Evolutionary conservation across 1,284 basidiomycete species (phyloP).

Genomic region (Veloporphyrellus conicus): DNA sequence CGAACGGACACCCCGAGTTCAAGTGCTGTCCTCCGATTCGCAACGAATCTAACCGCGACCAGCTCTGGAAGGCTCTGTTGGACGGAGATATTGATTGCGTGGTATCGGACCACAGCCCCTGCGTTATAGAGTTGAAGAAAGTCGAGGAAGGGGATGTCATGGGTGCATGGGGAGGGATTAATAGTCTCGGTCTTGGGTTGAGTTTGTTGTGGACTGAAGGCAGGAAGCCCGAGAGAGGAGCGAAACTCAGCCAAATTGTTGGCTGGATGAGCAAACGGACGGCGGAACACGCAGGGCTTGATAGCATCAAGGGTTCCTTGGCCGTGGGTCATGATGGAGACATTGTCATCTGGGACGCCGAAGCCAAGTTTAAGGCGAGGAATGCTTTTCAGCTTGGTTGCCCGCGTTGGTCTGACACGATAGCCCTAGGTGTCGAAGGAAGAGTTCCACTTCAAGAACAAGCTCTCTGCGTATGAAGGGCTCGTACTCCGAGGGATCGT

Average conservation of each 20-base stretch:
- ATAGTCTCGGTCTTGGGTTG: conserved; percentile 81
- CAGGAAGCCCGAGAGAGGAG: conserved; percentile 44
- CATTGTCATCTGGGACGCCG: conserved; percentile 78
- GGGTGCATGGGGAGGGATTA: conserved; percentile 90
- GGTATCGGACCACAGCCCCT: conserved; percentile 93
- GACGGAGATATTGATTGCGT: conserved; percentile 84
- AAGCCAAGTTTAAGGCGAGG: conserved; percentile 55
- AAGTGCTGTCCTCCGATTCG: conserved; percentile 97
- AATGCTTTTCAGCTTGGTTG: conserved; percentile 1
- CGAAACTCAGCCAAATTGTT: conserved; percentile 61
- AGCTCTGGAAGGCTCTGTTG: conserved; percentile 74
- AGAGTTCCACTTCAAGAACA: conserved; percentile 83
- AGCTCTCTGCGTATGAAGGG: conserved; percentile 84
- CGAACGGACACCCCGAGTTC: conserved; percentile 71
- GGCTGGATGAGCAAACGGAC: conserved; percentile 70
- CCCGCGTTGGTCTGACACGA: conserved; percentile 10
- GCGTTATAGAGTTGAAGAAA: conserved; percentile 75
- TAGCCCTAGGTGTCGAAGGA: conserved; percentile 63
- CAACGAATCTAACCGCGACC: conserved; percentile 62
- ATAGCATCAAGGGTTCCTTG: conserved; percentile 66
- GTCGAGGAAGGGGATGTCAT: conserved; percentile 78
- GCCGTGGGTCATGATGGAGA: conserved; percentile 77
- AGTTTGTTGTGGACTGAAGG: conserved; percentile 84
- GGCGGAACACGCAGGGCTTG: conserved; percentile 74
- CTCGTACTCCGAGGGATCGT: conserved; percentile 67